Evolutionary conservation across 148 eudicot genomes (phyloP), one percentile per base, ranked within the genome.

Genomic region (Cornus kousa): DNA sequence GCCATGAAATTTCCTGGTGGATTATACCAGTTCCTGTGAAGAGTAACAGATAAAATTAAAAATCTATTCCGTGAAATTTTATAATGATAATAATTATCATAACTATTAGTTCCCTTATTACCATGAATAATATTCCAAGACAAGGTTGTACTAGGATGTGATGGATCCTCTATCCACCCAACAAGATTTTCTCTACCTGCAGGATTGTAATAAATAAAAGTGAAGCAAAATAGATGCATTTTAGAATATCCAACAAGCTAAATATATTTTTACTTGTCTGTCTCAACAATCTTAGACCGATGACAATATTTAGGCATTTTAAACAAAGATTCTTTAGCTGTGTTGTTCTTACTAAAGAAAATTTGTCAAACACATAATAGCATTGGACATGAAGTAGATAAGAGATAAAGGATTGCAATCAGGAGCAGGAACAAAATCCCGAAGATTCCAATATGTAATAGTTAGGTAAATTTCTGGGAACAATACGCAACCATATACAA

Each of bases 61-160:
- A 39, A 65, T 35, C 43, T 46, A 66, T 19, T 28, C 43, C 31
- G 3, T 37, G 5, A 28, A 13, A 0, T 62, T 62, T 75, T 28
- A 24, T 28, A 31, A 5, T 22, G 33, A 5, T 20, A n/a, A 67
- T 37, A 28, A 74, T 48, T 2, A 74, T 35, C 2, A 1, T 10
- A 62, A 40, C 16, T 10, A 40, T 74, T 22, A 43, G 43, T 43
- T 28, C 22, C 55, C 68, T 46, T 14, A 48, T 86, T 85, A 90
- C 91, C 93, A 59, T 87, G 71, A 70, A 90, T 81, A 28, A 78
- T 77, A 77, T 85, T 85, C 93, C 93, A 88, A 19, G 84, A 88
- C 55, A 90, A 72, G 65, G 91, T 87, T 77, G 86, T 24, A 74
- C 87, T 81, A 28, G 92, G 88, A 74, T 87, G 82, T 16, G 85